phyloP scores from a whole-genome alignment of 169 alveolate genomes.

The Neospora caninum region DNA sequence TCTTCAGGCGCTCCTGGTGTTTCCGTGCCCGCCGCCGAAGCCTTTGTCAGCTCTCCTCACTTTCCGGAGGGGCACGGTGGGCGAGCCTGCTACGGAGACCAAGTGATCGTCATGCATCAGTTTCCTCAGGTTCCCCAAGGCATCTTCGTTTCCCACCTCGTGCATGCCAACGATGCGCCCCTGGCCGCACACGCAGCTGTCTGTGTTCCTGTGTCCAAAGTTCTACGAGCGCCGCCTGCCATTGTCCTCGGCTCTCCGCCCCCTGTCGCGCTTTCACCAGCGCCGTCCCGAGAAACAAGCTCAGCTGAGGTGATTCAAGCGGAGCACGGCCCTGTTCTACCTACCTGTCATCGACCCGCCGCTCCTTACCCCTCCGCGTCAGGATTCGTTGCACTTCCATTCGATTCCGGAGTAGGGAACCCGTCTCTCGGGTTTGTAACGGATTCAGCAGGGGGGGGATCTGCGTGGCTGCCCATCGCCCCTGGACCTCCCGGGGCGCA shows the following conservation, averaged over 20 bases:
- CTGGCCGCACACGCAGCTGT: not conserved
- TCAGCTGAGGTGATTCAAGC: too few relatives aligned
- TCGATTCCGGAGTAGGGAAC: not conserved
- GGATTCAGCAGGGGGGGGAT: not conserved
- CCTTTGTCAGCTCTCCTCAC: not conserved
- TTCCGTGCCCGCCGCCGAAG: not conserved
- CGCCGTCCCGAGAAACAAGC: not conserved
- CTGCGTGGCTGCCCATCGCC: not conserved
- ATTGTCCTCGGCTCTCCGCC: not conserved
- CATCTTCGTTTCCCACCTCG: not conserved
- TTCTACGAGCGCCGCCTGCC: not conserved
- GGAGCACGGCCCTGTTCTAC: too few relatives aligned
- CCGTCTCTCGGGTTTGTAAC: not conserved
- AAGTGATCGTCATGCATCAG: not conserved
- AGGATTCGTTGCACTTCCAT: not conserved
- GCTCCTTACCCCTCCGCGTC: not conserved
- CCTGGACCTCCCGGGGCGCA: not conserved
- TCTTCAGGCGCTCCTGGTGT: not conserved
- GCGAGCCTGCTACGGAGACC: not conserved
- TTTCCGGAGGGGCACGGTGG: not conserved
- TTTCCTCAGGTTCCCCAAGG: not conserved
- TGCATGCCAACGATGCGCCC: not conserved
- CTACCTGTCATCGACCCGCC: not conserved
- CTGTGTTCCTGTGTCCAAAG: not conserved
- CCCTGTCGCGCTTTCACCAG: not conserved